Base-by-base conservation (phyloP, 805 yeast genomes). In the Sugiyamaella valdiviana region DNA sequence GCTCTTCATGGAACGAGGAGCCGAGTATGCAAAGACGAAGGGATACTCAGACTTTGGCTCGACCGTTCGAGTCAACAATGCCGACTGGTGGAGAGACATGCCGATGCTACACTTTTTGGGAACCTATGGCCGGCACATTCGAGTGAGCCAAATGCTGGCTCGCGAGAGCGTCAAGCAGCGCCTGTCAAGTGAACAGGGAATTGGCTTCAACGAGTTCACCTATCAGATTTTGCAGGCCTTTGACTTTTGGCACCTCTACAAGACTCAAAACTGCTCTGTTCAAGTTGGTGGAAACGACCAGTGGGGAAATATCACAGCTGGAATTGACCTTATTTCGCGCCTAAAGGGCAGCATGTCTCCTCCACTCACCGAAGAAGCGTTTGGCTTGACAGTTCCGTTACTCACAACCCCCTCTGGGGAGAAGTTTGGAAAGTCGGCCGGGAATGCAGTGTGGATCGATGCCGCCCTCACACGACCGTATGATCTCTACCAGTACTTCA, bases 261-360 rank as follows among this genome's bases (percentile, higher is more conserved):
- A 74, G 36, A 63, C 76, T 14, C 66, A 77, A 35, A 65, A 71
- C 2, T 90, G 90, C 39, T 72, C 74, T 39, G 66, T 89, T 12
- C 98, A 93, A 68, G 81, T 71, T 6, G 99, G 99, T 20, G 99
- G 99, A 5, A 89, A 85, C 62, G 99, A 93, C 63, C 99, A 93
- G 66, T 93, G 96, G 89, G 99, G 99, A 1, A 93, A 93, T 60
- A 93, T 93, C 51, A 87, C 95, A 1, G 97, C 98, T 0, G 99
- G 99, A 0, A 77, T 86, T 36, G 99, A 93, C 59, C 72, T 93
- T 50, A 88, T 90, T 36, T 72, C 83, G 1, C 70, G 95, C 53
- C 63, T 85, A 22, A 38, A 46, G 37, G 47, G 52, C 50, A n/a
- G 17, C 55, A 12, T 55, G 54, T 46, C 21, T 14, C 19, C 41